Evolutionary conservation across 805 yeast genomes (phyloP), one percentile per base, ranked within the genome.

Genomic region (Groenewaldozyma salmanticensis): DNA sequence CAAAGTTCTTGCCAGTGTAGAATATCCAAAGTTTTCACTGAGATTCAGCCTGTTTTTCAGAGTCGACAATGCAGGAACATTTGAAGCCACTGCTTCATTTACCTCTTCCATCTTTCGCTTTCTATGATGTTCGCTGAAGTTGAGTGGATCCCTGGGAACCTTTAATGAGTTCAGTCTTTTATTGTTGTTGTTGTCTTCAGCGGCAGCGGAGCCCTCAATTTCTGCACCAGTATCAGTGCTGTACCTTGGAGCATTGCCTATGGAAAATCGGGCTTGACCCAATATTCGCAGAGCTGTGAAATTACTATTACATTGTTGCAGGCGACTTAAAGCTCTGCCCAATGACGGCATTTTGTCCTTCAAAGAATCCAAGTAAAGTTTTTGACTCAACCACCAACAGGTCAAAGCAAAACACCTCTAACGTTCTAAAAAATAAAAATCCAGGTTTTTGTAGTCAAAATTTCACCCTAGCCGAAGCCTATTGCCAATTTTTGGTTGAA

Each of bases 1-100:
- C 49, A 92, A 70, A 33, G 92, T 75, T 55, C 88, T 81, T 1
- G 95, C 88, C 45, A 92, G 69, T 1, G 90, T 76, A 9, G 86
- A 68, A 31, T 71, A 67, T 42, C 77, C 59, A 54, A 74, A 81
- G 4, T 61, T 54, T 19, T 64, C 51, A 4, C 92, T 81, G 39
- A 90, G 69, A 16, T 70, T 61, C 40, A 90, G 66, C 60, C 98
- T 76, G 16, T 82, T 66, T 54, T 85, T 95, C 44, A 90, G 70
- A 3, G 96, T 79, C 29, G 72, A 72, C 40, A 92, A 67, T n/a
- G 79, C 72, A 1, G 95, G 83, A 7, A 86, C 75, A 54, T 74
- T 63, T 3, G 54, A 46, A 3, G 82, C 81, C 16, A 71, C 65
- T 20, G 67, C 74, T 42, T 75, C 79, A 0, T 73, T 46, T 24